Conservation (phyloP, 2,329 filamentous ascomycete genomes). For the Pestalotiopsis sp. region DNA sequence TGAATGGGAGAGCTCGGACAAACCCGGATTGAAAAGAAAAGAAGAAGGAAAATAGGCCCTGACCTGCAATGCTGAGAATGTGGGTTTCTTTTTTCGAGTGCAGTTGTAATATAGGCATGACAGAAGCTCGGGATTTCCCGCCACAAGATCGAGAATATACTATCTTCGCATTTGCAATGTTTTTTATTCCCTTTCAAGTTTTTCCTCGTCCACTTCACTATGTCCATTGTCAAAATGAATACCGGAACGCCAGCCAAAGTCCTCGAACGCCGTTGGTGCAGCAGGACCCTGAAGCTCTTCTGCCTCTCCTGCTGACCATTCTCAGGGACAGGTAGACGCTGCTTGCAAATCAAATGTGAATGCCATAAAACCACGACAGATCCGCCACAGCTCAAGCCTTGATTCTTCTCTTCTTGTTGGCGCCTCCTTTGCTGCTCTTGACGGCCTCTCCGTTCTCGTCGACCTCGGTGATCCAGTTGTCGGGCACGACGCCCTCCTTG, state of each 20-base stretch:
- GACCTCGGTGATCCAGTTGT: conserved; percentile 91
- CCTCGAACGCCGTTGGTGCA: conserved; percentile 7
- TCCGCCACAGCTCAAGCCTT: conserved; percentile 7
- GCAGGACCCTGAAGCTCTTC: not conserved
- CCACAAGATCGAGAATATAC: not conserved
- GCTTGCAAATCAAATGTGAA: not conserved
- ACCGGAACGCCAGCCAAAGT: conserved; percentile 8
- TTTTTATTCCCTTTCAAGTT: not conserved
- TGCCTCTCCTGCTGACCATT: not conserved
- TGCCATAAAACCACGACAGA: not conserved
- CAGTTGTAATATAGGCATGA: not conserved
- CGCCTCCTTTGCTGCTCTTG: conserved; percentile 48
- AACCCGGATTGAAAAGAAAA: too few relatives aligned
- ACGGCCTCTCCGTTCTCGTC: conserved; percentile 65
- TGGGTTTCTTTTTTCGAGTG: not conserved
- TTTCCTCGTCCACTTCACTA: not conserved
- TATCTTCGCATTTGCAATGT: not conserved
- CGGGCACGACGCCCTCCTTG: conserved; percentile 69
- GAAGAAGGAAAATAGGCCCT: not conserved
- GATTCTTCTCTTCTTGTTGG: conserved; percentile 19
- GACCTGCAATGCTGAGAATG: not conserved
- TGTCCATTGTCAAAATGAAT: not conserved
- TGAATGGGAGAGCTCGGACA: too few relatives aligned
- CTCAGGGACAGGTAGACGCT: not conserved
- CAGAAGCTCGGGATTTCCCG: not conserved